Base-by-base conservation (phyloP, 2,329 filamentous ascomycete genomes). In the Pyrenophora tritici-repentis region DNA sequence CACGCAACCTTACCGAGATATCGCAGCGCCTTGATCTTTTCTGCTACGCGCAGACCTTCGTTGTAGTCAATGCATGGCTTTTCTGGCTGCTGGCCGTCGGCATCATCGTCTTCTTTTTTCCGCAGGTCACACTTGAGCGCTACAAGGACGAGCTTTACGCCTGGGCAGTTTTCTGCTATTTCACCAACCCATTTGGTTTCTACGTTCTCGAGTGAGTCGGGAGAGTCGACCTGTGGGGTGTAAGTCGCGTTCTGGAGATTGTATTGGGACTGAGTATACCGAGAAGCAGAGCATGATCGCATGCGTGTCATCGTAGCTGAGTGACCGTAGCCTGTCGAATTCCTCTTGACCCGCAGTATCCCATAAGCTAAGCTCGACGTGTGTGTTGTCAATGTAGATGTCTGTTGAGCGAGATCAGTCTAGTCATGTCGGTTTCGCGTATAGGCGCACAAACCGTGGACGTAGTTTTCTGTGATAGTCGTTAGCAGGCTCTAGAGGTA, bases 251-350 rank as follows among this genome's bases (percentile, higher is more conserved):
- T 33, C 20, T 16, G 35, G 12, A 13, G 5, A 50, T 13, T 17
- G 33, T 17, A 6, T 14, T 6, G 20, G 33, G 34, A 16, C 8
- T n/a, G 6, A 31, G 4, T 48, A 38, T 67, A 72, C 72, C 66
- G 90, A 94, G 78, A 97, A 99, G 81, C 94, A 99, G 63, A 99
- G 89, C 89, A 99, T 97, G 67, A 99, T 96, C 37, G 95, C 86
- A 71, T 99, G 94, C 45, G 94, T 99, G 73, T 99, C 94, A 81
- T 92, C 94, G 76, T 99, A 99, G 42, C 92, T 97, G 47, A 99
- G 85, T 59, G 91, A 96, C 69, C 94, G 89, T 75, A 99, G 79
- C 45, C 94, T 87, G 77, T 99, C 94, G 78, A 97, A 99, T 83
- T 99, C 94, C 80, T 99, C 94, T 78, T 99, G 94, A 20, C 94